Conservation (phyloP, 805 yeast species). For the Candida xyloterini region DNA sequence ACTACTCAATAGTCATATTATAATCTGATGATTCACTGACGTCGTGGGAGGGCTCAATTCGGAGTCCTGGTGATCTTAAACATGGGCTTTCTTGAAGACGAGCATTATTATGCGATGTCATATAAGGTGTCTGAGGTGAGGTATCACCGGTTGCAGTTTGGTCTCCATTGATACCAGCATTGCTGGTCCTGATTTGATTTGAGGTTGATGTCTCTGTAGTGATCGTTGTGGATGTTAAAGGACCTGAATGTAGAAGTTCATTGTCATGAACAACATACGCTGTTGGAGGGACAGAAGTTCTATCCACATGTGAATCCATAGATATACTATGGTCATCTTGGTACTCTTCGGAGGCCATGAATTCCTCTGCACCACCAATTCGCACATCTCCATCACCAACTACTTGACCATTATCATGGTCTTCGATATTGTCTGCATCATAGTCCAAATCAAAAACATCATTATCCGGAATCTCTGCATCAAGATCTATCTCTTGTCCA, state of each 20-base stretch:
- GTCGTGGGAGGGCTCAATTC: slow-evolving; percentile 13
- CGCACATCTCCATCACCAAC: background rate
- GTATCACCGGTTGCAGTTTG: slow-evolving; percentile 18
- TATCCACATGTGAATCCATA: slow-evolving; percentile 19
- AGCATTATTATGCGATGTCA: slow-evolving; percentile 4
- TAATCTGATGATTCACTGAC: slow-evolving; percentile 25
- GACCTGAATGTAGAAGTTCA: slow-evolving; percentile 13
- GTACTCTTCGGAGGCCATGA: slow-evolving; percentile 39
- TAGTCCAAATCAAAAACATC: slow-evolving; percentile 37
- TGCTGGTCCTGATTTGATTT: slow-evolving; percentile 9
- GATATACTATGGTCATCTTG: slow-evolving; percentile 34
- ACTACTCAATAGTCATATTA: slow-evolving; percentile 31
- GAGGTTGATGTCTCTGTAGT: slow-evolving; percentile 15
- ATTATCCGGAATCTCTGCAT: slow-evolving; percentile 44
- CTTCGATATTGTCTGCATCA: slow-evolving; percentile 25
- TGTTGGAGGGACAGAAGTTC: slow-evolving; percentile 5
- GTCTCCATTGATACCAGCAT: slow-evolving; percentile 6
- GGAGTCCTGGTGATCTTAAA: slow-evolving; percentile 14
- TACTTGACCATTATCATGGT: slow-evolving; percentile 5
- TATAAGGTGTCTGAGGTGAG: slow-evolving; percentile 22
- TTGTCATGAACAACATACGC: slow-evolving; percentile 8
- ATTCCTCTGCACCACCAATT: slow-evolving; percentile 23
- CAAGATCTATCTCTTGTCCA: slow-evolving; percentile 36
- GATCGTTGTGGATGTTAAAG: slow-evolving; percentile 14
- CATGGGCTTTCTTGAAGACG: slow-evolving; percentile 15